Base-by-base conservation (phyloP, 768 basidiomycete species). In the Suillus lakei region DNA sequence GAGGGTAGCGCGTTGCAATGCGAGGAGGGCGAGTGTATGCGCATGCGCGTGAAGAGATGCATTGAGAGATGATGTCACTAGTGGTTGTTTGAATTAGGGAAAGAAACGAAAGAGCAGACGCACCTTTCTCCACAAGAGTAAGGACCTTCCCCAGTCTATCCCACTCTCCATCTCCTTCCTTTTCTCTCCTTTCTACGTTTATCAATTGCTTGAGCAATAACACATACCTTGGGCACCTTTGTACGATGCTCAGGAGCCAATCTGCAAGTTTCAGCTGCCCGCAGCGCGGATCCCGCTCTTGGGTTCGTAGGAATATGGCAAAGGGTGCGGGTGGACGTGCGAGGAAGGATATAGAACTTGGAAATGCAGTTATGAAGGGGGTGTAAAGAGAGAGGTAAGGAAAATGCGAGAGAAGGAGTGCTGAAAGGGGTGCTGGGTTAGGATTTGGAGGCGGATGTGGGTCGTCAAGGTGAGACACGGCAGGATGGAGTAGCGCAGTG, bases 381-480 rank as follows among this genome's bases (percentile, higher is more conserved):
- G 86, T 92, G 78, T 95, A 96, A 21, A 96, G 81, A 4, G 93
- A 94, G 18, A 96, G 82, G 73, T 95, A 96, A 0, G 94, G 95
- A 67, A 95, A 93, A 76, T 96, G 94, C 1, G 91, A 84, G 41
- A 91, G 82, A 41, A 96, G 84, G 30, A 91, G 75, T 32, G 87
- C 81, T 2, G 89, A 88, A 30, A 88, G 67, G 12, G 83, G 78
- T 71, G 80, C 77, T 72, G 78, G 80, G 12, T 76, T 73, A 46
- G 74, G 72, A 55, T 64, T 67, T 46, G 69, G 61, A 46, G 69
- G 58, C 7, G 32, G 34, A 10, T 55, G 36, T 53, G 51, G 46
- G 55, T 23, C 16, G 43, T 59, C 58, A 16, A 32, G 67, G 65
- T 12, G 73, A 18, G 16, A 6, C 18, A 21, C 16, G 12, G 28